Percentiles rank a stretch among this genome's conserved stretches.
Conservation (phyloP, 108 stramenopile genomes). For the Chaetoceros tenuissimus region DNA sequence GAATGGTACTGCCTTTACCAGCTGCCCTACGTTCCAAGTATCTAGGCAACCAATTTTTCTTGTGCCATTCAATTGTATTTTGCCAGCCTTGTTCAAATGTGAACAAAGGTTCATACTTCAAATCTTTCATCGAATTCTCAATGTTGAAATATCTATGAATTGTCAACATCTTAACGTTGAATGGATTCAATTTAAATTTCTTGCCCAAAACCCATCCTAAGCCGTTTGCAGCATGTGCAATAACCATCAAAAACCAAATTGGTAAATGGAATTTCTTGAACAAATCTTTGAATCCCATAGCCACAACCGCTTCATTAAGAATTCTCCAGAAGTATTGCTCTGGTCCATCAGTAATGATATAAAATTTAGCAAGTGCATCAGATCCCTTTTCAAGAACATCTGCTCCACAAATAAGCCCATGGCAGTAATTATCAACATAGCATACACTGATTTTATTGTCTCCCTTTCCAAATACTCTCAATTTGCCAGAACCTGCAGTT, state of each 20-base stretch:
- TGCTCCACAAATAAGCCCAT: conserved; percentile 87
- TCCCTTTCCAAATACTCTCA: conserved; percentile 91
- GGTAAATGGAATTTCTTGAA: conserved; percentile 80
- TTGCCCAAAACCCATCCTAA: conserved; percentile 53
- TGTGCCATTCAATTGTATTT: conserved; percentile 89
- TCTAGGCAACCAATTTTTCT: conserved; percentile 83
- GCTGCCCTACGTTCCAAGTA: conserved; percentile 6
- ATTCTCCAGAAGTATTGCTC: conserved; percentile 88
- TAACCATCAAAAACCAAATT: conserved; percentile 50
- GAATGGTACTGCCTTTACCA: background rate
- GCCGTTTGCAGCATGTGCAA: conserved; percentile 75
- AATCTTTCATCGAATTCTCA: conserved; percentile 74
- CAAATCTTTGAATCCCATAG: conserved; percentile 86
- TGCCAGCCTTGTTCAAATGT: conserved; percentile 89
- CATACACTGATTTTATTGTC: conserved; percentile 85
- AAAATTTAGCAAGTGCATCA: conserved; percentile 90
- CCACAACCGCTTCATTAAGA: conserved; percentile 77
- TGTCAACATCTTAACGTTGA: conserved; percentile 89
- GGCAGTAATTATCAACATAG: conserved; percentile 97
- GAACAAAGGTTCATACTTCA: conserved; percentile 83
- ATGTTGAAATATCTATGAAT: conserved; percentile 95
- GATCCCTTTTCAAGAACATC: conserved; percentile 69
- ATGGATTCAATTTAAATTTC: conserved; percentile 84
- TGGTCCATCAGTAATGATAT: conserved; percentile 93
- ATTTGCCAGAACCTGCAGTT: conserved; percentile 71